Base-by-base conservation (phyloP, 192 early-diverging fungal species). In the Coemansia sp. region DNA sequence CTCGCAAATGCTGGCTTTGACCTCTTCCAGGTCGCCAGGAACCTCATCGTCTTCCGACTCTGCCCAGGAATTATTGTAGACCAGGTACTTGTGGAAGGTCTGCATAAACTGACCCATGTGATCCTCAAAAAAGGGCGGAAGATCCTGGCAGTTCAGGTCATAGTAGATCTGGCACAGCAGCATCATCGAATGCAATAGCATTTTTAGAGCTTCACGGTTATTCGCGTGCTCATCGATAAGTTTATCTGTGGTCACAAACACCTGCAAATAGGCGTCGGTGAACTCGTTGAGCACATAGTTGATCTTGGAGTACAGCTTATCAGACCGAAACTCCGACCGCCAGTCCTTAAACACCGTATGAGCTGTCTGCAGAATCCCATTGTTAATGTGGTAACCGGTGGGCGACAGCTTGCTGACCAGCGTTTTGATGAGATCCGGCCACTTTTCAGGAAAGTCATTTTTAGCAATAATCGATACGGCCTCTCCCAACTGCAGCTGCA, bases 81-180 rank as follows among this genome's bases (percentile, higher is more conserved):
- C 65, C 61, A 99, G 66, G 57, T 97, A 99, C 68, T 94, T 94
- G 70, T 87, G 86, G 59, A 97, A 85, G 10, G 94, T 63, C 14
- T 67, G 53, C 90, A 97, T 87, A 48, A 92, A 96, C 57, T 79
- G 66, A 10, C 66, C 71, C 75, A 93, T 85, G 68, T 97, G 83
- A 69, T 96, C 93, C 62, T 97, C 95, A 55, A 97, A 97, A 68
- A 92, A 97, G 62, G 94, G 91, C 12, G 97, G 95, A 49, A 96
- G 72, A 71, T 99, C 97, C 75, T 97, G 95, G 65, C 81, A 94
- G 61, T 94, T 99, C 44, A 99, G 78, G 67, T 90, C 88, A 62
- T 94, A 94, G 68, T 87, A 99, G 50, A 99, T 91, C 70, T 96
- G 89, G 51, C 84, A 82, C 51, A 96, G 63, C 6, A 94, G 81